A percentile compares a stretch with the other conserved stretches of the same genome.
Evolutionary conservation across 805 yeast species (phyloP).

Genomic region (Kodamaea leandrae): DNA sequence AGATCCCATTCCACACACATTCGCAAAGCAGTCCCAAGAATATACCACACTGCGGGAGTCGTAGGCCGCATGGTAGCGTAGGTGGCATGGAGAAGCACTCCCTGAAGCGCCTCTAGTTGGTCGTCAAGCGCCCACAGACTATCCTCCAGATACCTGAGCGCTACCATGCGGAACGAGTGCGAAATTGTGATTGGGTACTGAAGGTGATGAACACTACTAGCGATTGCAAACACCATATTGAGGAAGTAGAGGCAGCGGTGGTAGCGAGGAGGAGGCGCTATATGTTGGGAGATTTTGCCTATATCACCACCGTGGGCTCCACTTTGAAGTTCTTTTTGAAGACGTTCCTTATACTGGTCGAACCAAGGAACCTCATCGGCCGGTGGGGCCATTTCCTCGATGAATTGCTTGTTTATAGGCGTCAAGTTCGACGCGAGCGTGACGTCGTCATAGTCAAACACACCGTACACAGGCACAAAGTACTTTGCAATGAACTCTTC

Average conservation of each 20-base stretch:
- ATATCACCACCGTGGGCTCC: conserved; percentile 10
- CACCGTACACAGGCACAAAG: conserved; percentile 81
- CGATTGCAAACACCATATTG: conserved; percentile 76
- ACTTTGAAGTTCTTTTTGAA: conserved; percentile 15
- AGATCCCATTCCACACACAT: conserved; percentile 81
- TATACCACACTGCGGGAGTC: conserved; percentile 90
- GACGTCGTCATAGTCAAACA: conserved; percentile 45
- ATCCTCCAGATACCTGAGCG: conserved; percentile 55
- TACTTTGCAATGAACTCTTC: conserved; percentile 65
- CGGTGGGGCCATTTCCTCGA: not conserved
- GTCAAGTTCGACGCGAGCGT: conserved; percentile 61
- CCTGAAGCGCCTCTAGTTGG: conserved; percentile 65
- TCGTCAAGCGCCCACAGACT: conserved; percentile 46
- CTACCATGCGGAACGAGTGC: conserved; percentile 67
- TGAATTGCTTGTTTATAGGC: conserved; percentile 31
- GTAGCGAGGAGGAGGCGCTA: conserved; percentile 46
- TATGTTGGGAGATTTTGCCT: conserved; percentile 30
- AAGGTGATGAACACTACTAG: conserved; percentile 70
- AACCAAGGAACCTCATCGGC: conserved; percentile 36
- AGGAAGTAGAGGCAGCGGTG: conserved; percentile 65
- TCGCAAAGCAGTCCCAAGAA: conserved; percentile 75
- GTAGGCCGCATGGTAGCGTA: conserved; percentile 88
- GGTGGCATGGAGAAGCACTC: conserved; percentile 61
- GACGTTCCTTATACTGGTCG: conserved; percentile 35
- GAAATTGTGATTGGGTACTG: conserved; percentile 64